A percentile compares a stretch with the other conserved stretches of the same genome.
These are phyloP conservation scores for Neopestalotiopsis sp. DNA, from an alignment of 2,329 filamentous ascomycete genomes.

Conservation along the genomic window DNA sequence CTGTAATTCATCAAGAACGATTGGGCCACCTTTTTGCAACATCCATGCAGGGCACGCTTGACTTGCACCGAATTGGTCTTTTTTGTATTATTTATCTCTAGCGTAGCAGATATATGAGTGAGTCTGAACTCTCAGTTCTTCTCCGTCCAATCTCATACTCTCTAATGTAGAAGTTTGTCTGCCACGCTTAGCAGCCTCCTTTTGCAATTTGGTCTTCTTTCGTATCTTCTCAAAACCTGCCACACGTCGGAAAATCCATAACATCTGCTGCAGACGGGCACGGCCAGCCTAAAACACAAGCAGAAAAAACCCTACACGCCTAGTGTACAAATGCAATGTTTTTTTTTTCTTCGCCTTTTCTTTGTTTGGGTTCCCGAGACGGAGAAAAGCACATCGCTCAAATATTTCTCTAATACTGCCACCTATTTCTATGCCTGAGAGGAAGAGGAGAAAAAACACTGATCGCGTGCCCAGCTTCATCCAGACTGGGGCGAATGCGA, in stretches of 20 bases:
- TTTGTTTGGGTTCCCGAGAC: neutral
- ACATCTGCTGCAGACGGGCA: neutral
- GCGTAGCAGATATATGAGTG: neutral
- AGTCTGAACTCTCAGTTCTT: neutral
- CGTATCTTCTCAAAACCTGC: neutral
- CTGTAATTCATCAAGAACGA: too few relatives aligned
- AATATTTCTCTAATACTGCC: constrained; percentile 12
- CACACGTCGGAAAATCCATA: neutral
- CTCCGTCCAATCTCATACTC: neutral
- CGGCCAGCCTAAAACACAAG: neutral
- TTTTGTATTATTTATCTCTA: neutral
- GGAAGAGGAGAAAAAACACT: neutral
- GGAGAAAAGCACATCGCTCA: neutral
- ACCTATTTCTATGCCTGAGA: constrained; percentile 10
- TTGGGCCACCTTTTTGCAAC: neutral
- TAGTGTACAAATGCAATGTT: constrained; percentile 16
- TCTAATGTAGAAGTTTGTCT: neutral
- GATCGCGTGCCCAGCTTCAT: neutral
- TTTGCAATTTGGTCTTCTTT: neutral
- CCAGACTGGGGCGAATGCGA: neutral
- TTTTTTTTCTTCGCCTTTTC: constrained; percentile 6
- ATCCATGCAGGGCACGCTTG: neutral
- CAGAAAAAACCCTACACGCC: neutral
- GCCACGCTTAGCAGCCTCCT: neutral
- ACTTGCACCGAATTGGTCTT: neutral